Base-by-base conservation (phyloP, 495 filamentous ascomycete species). In the Tuber umbilicatum region DNA sequence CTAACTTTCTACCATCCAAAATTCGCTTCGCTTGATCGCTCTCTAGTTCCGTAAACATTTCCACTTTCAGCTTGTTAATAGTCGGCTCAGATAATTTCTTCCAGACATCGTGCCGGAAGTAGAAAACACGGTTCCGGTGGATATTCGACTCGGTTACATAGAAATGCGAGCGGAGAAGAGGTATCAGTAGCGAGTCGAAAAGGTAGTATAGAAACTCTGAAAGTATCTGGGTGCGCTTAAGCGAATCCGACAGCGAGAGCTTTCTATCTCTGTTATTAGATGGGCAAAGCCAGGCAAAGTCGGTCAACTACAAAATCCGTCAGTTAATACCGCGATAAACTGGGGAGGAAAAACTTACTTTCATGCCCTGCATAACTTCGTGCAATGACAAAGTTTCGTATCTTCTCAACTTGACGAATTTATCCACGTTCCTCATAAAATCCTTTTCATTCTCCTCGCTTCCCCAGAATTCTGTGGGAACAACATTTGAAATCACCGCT, bases 31-130 rank as follows among this genome's bases (percentile, higher is more conserved):
- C 92, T 39, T 85, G 83, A 0, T 87, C 86, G 23, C 86, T 78
- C 31, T 87, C 87, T n/a, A 97, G 81, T 76, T 94, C 92, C 79
- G 94, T 90, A 73, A 97, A 93, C 87, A 94, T 94, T 2, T 86
- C 86, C 9, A 83, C 75, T 82, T 93, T 96, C 27, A 99, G 84
- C 10, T 84, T 81, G 1, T 86, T 84, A 81, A 97, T 84, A 0
- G 91, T 89, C 21, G 93, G 90, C 76, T 94, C 91, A 14, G 89
- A 90, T 67, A 97, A 80, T 23, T 86, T 86, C 73, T 89, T 87
- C 95, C 95, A 99, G 50, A 94, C 86, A 80, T 99, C 95, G 76
- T 99, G 96, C 5, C 94, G 90, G 79, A 97, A 98, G 84, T 92
- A 99, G 83, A 97, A 97, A 0, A 98, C 84, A 10, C 89, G 89